Evolutionary conservation across 192 early-diverging fungal genomes (phyloP).

Genomic region (Mortierella claussenii): DNA sequence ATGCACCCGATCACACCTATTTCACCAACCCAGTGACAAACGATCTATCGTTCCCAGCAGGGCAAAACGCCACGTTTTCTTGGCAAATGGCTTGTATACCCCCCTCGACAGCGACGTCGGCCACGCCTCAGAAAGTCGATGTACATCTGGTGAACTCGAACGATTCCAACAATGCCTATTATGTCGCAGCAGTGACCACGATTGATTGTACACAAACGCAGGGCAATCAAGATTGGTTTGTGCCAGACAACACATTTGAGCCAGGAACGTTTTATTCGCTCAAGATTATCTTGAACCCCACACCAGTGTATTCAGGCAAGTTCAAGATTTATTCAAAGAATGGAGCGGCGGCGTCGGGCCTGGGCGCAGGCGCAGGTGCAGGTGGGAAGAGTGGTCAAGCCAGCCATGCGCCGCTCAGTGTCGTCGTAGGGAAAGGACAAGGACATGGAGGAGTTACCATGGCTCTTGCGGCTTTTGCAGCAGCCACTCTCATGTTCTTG

Average conservation of each 20-base stretch:
- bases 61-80: constrained; percentile 21
- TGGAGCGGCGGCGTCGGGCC: background rate
- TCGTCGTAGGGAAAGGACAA: no score
- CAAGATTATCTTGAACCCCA: constrained; percentile 17
- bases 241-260: constrained; percentile 10
- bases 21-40: constrained; percentile 31
- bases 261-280: constrained; percentile 16
- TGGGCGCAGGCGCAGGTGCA: background rate
- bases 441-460: no score
- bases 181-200: background rate
- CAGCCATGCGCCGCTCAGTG: no score
- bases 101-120: constrained; percentile 3
- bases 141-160: constrained; percentile 40
- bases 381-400: no score
- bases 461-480: no score
- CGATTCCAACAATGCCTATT: constrained; percentile 25
- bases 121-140: constrained; percentile 10
- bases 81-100: constrained; percentile 25
- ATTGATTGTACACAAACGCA: constrained; percentile 25
- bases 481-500: no score
- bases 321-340: constrained; percentile 19
- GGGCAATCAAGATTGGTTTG: constrained; percentile 20
- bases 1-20: constrained; percentile 18
- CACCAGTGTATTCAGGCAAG: constrained; percentile 18
- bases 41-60: constrained; percentile 1